Base-by-base conservation (phyloP, 495 filamentous ascomycete genomes). In the Penicillium paradoxum region DNA sequence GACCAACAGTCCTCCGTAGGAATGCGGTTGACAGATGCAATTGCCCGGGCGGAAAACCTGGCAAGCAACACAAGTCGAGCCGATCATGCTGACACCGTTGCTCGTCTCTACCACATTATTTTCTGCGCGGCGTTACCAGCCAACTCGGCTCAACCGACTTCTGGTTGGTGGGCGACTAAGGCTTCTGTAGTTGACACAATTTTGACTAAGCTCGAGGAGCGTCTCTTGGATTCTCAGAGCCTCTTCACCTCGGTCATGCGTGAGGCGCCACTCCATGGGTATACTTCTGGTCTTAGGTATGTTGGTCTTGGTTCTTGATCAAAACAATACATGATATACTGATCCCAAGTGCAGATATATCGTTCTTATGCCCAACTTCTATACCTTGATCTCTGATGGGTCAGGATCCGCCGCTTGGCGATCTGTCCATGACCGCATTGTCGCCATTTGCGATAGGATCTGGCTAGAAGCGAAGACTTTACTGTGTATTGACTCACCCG, bases 401-500 rank as follows among this genome's bases (percentile, higher is more conserved):
- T 27, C 55, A 18, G 51, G 45, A 22, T 50, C 51, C 14, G 13
- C 54, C 4, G 32, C 41, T 9, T 73, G 83, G 64, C 60, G 69
- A 32, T 59, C 49, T 13, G 56, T 84, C 3, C 83, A 89, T 54
- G 57, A 65, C 2, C 79, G 79, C 10, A 79, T 90, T 8, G 64
- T 84, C 24, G 50, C 55, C 2, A 75, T 74, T 41, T 86, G 87
- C 55, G 63, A 73, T 29, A 73, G 71, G 10, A 80, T 96, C 14
- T 98, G 93, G 93, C 53, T 70, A 3, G 74, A 82, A 45, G 87
- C 95, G 4, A 83, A 80, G 57, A 75, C 83, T 41, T 78, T 91
- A 11, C 77, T 98, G 3, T 98, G 93, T 58, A 82, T 89, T 55
- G 92, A 95, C 59, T 91, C 91, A 10, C 93, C 93, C 0, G 92